Base-by-base conservation (phyloP, 441 rosid species). In the Erodium moschatum region DNA sequence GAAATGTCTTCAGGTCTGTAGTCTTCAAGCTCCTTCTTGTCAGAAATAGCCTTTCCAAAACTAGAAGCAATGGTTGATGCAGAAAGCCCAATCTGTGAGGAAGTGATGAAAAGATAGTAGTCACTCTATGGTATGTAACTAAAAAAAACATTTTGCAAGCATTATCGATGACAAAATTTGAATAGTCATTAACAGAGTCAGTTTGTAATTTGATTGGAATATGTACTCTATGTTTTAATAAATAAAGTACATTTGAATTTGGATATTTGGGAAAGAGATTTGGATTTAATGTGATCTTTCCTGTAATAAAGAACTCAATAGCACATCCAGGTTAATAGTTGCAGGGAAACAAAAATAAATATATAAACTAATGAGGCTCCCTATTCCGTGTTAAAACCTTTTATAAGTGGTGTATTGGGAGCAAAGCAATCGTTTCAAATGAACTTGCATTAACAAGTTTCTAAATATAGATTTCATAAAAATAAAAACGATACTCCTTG, bases 11-110 rank as follows among this genome's bases (percentile, higher is more conserved):
- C 98, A 70, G 97, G 97, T 67, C 90, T 87, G 85, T 89, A 89
- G 81, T 87, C 98, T 68, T 85, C 81, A 61, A 95, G 91, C 74
- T 95, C 98, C 82, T 92, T 95, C 64, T 85, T 90, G 64, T 89
- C 96, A 72, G 99, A 89, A 29, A 90, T 90, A 16, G 96, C 78
- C 84, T 95, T 95, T 77, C 98, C 98, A 77, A 92, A 95, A 82
- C 97, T 95, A 72, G 99, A 90, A 67, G 99, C 97, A 71, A 92
- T 92, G 46, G 97, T 89, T 78, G 99, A 89, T 69, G 99, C 97
- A 69, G 99, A 92, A 56, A 95, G 93, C 76, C 99, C 99, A 78
- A 95, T 92, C 98, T 95, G 79, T 20, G 31, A 73, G 16, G 27
- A 69, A 44, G 60, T 35, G 31, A 21, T 60, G 31, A 21, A 7